phyloP scores from a whole-genome alignment of 2,329 filamentous ascomycete genomes.

The Arthrinium phaeospermum region DNA sequence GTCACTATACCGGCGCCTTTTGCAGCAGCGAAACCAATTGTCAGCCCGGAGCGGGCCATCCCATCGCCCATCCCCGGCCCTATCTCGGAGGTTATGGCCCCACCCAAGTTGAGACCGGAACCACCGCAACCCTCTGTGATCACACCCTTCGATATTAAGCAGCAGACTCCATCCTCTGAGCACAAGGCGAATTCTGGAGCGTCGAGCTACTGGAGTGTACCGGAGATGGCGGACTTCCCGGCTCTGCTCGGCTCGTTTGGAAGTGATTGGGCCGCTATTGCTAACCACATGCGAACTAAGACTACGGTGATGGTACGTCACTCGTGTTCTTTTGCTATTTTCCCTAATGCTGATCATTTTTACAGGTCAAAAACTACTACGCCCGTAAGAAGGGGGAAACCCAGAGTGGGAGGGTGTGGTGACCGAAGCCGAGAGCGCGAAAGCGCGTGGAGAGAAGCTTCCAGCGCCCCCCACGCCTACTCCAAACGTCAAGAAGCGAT shows the following conservation, averaged over 20 bases:
- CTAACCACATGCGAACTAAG: constrained; percentile 81
- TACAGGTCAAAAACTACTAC: constrained; percentile 72
- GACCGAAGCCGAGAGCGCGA: constrained; percentile 64
- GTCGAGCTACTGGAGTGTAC: constrained; percentile 88
- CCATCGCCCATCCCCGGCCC: constrained; percentile 38
- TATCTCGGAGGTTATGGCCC: constrained; percentile 61
- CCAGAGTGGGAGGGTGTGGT: constrained; percentile 68
- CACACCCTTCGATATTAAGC: constrained; percentile 55
- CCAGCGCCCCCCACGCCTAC: constrained; percentile 65
- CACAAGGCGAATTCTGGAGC: constrained; percentile 63
- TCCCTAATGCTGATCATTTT: constrained; percentile 29
- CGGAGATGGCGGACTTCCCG: constrained; percentile 79
- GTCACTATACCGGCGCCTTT: constrained; percentile 39
- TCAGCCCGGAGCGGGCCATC: constrained; percentile 34
- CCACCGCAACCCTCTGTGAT: constrained; percentile 55
- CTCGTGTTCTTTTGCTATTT: not conserved
- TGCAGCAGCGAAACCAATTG: constrained; percentile 33
- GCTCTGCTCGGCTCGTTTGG: constrained; percentile 75
- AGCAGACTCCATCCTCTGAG: constrained; percentile 50
- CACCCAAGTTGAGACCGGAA: constrained; percentile 62
- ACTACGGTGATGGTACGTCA: constrained; percentile 80
- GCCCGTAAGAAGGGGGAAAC: constrained; percentile 65
- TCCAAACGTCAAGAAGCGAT: constrained; percentile 55
- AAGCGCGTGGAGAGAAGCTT: constrained; percentile 60
- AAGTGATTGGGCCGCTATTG: constrained; percentile 78